Conservation (phyloP, 768 basidiomycete genomes). For the Russula olivacea region DNA sequence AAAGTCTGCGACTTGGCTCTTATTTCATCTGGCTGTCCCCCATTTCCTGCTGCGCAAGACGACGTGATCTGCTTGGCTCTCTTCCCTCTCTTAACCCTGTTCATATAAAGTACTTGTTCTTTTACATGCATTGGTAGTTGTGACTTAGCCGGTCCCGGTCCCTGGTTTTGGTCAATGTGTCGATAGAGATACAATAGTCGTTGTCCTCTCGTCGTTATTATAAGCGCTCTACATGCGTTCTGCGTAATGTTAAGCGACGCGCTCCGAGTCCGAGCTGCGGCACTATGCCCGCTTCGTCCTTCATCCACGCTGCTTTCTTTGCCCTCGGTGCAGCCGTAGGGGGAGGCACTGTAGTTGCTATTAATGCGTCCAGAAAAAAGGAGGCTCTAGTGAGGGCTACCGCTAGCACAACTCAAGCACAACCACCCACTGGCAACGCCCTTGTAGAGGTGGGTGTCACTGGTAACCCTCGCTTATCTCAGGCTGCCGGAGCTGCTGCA, state of each 20-base stretch:
- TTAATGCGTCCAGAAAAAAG: constrained; percentile 36
- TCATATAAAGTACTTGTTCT: constrained; percentile 19
- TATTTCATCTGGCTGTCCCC: constrained; percentile 19
- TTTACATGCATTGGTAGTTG: constrained; percentile 24
- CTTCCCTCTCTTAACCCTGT: constrained; percentile 7
- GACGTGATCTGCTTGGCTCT: constrained; percentile 16
- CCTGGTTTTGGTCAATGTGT: constrained; percentile 27
- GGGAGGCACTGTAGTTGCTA: constrained; percentile 57
- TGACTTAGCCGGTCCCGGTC: constrained; percentile 23
- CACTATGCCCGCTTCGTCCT: constrained; percentile 40
- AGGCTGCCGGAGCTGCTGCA: constrained; percentile 28
- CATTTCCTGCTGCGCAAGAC: constrained; percentile 28
- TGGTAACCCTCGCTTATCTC: constrained; percentile 40
- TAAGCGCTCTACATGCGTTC: not conserved
- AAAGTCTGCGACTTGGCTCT: constrained; percentile 21
- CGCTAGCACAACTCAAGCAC: constrained; percentile 27
- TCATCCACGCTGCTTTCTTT: constrained; percentile 67
- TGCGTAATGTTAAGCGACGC: not conserved
- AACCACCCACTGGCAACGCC: not conserved
- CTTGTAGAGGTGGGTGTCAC: constrained; percentile 42
- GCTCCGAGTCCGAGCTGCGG: not conserved
- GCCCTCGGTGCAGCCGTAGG: constrained; percentile 79
- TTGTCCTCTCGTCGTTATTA: not conserved
- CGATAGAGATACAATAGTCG: not conserved
- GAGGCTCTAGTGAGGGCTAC: constrained; percentile 13